Percentiles rank a stretch among this genome's conserved stretches.
phyloP scores from a whole-genome alignment of 805 yeast species.

The Zygosaccharomyces rouxii region DNA sequence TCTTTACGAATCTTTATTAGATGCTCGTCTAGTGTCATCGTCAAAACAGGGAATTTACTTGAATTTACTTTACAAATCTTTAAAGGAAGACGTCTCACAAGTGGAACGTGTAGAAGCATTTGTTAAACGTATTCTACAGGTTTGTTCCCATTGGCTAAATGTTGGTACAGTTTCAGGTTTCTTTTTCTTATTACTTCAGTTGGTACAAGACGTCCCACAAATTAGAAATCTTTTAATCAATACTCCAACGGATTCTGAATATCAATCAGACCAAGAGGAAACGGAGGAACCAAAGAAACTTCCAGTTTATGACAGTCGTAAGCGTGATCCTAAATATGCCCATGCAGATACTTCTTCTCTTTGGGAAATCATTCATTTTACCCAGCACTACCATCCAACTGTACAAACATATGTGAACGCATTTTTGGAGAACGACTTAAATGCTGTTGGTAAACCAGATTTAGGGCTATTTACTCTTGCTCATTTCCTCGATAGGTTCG shows the following conservation, averaged over 20 bases:
- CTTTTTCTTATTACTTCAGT: conserved; percentile 65
- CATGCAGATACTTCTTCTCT: conserved; percentile 74
- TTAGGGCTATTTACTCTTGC: conserved; percentile 79
- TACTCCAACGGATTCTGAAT: conserved; percentile 48
- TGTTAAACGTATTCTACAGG: conserved; percentile 83
- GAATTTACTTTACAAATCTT: conserved; percentile 77
- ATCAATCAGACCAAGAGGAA: conserved; percentile 45
- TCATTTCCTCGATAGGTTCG: conserved; percentile 93
- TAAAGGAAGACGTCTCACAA: conserved; percentile 62
- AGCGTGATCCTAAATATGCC: conserved; percentile 91
- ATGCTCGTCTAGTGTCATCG: conserved; percentile 75
- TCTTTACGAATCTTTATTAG: conserved; percentile 82
- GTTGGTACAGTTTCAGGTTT: conserved; percentile 86
- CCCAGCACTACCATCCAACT: conserved; percentile 88
- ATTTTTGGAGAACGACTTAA: conserved; percentile 44
- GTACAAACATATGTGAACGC: conserved; percentile 74
- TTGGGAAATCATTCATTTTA: conserved; percentile 79
- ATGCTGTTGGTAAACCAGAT: conserved; percentile 69
- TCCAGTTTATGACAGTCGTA: conserved; percentile 66
- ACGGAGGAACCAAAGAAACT: conserved; percentile 28
- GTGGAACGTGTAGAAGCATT: conserved; percentile 74
- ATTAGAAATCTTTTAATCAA: conserved; percentile 58
- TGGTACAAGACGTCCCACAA: conserved; percentile 60
- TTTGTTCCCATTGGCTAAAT: conserved; percentile 80
- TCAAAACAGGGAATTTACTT: conserved; percentile 91